Evolutionary conservation across 805 yeast species (phyloP).

Genomic region (Suhomyces sp.): DNA sequence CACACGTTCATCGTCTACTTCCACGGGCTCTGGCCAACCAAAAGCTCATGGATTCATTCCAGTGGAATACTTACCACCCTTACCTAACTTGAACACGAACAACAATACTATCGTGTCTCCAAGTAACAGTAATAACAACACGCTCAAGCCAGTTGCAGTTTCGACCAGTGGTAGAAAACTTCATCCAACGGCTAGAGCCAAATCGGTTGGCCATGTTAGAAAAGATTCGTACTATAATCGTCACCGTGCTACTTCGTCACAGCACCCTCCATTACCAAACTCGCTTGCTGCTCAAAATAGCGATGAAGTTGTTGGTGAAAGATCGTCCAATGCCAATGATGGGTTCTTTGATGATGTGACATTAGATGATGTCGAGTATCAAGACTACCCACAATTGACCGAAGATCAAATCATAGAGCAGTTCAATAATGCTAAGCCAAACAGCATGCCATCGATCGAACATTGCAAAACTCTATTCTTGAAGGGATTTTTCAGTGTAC

Average conservation of each 20-base stretch:
- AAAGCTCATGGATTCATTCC: conserved; percentile 42
- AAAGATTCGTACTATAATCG: conserved; percentile 50
- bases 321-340: conserved; percentile 33
- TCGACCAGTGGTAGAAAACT: conserved; percentile 28
- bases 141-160: conserved; percentile 9
- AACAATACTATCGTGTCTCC: conserved; percentile 2
- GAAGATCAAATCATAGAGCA: conserved; percentile 44
- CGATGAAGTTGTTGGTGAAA: conserved; percentile 33
- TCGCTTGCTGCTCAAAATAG: conserved; percentile 43
- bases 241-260: conserved; percentile 8
- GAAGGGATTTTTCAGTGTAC: conserved; percentile 92
- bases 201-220: conserved; percentile 71
- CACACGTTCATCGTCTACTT: conserved; percentile 23
- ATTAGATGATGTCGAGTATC: conserved; percentile 36
- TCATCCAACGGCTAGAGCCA: conserved; percentile 87
- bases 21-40: conserved; percentile 14
- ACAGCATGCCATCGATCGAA: conserved; percentile 91
- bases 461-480: conserved; percentile 87
- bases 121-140: not conserved
- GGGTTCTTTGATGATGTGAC: conserved; percentile 60
- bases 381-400: conserved; percentile 35
- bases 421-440: conserved; percentile 58
- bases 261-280: conserved; percentile 48
- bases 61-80: conserved; percentile 44
- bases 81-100: conserved; percentile 35